Conservation (phyloP, 1,139 yeast genomes). For the Hansenula anomala region DNA sequence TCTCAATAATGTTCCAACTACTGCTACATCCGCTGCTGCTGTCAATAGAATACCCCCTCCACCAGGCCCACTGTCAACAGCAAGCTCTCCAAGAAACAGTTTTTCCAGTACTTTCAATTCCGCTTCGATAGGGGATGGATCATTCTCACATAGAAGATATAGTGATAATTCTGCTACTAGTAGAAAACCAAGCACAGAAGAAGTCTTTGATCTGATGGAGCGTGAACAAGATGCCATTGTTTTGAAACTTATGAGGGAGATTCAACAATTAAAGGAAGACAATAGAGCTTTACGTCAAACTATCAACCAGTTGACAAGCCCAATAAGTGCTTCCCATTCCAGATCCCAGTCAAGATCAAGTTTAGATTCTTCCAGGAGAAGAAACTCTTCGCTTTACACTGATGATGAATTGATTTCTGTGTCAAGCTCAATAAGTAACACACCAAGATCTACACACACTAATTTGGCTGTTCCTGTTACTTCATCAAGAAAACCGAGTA, state of each 20-base stretch:
- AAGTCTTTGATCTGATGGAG: slow-evolving; percentile 59
- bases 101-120: slow-evolving; percentile 4
- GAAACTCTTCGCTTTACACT: not conserved
- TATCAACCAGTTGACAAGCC: slow-evolving; percentile 14
- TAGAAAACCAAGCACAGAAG: slow-evolving; percentile 32
- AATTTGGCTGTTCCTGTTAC: not conserved
- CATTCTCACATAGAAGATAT: slow-evolving; percentile 11
- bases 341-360: slow-evolving; percentile 2
- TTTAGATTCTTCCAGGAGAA: not conserved
- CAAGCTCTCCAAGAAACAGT: slow-evolving; percentile 17
- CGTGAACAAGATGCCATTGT: slow-evolving; percentile 68
- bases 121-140: not conserved
- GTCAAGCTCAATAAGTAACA: not conserved
- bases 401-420: not conserved
- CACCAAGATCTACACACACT: not conserved
- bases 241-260: slow-evolving; percentile 51
- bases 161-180: slow-evolving; percentile 11
- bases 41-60: not conserved
- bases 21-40: too few species aligned
- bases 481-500: slow-evolving; percentile 1
- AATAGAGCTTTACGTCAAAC: slow-evolving; percentile 29
- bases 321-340: not conserved
- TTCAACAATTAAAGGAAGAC: slow-evolving; percentile 46
- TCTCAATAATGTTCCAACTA: slow-evolving; percentile 4
- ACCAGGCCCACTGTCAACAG: slow-evolving; percentile 1